A percentile compares a stretch with the other conserved stretches of the same genome.
These are phyloP conservation scores for Cercospora janseana DNA, from an alignment of 2,329 filamentous ascomycete species.

Conservation along the genomic window DNA sequence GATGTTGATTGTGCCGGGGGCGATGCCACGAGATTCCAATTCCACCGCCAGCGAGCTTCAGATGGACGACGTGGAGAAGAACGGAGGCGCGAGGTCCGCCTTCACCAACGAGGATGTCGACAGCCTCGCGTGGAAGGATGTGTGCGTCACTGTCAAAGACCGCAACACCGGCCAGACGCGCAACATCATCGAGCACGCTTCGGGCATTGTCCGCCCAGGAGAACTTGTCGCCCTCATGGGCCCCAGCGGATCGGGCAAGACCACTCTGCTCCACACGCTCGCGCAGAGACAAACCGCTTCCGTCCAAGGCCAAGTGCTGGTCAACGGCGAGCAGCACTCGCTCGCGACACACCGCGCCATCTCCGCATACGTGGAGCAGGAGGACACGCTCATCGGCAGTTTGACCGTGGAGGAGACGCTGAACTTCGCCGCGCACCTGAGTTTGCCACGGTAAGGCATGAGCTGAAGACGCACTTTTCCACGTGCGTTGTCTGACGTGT, in stretches of 20 bases:
- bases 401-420: slow-evolving; percentile 76
- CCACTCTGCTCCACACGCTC: slow-evolving; percentile 74
- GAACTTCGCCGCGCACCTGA: slow-evolving; percentile 68
- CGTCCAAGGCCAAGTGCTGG: slow-evolving; percentile 51
- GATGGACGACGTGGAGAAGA: slow-evolving; percentile 26
- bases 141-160: slow-evolving; percentile 69
- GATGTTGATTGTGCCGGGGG: slow-evolving; percentile 24
- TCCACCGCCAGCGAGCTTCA: slow-evolving; percentile 13
- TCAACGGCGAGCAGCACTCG: slow-evolving; percentile 56
- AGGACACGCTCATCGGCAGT: slow-evolving; percentile 75
- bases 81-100: slow-evolving; percentile 9
- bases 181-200: slow-evolving; percentile 23
- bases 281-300: slow-evolving; percentile 57
- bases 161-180: slow-evolving; percentile 59
- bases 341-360: slow-evolving; percentile 49
- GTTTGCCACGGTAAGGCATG: slow-evolving; percentile 47
- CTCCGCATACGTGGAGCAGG: slow-evolving; percentile 77
- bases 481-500: slow-evolving; percentile 5
- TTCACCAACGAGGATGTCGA: slow-evolving; percentile 60
- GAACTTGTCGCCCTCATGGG: slow-evolving; percentile 78
- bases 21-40: slow-evolving; percentile 13
- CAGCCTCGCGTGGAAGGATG: slow-evolving; percentile 60
- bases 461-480: slow-evolving; percentile 24
- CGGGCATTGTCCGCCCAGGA: slow-evolving; percentile 49
- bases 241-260: slow-evolving; percentile 68